Base-by-base conservation (phyloP, 805 yeast genomes). In the Grigorovia transvaalensis region DNA sequence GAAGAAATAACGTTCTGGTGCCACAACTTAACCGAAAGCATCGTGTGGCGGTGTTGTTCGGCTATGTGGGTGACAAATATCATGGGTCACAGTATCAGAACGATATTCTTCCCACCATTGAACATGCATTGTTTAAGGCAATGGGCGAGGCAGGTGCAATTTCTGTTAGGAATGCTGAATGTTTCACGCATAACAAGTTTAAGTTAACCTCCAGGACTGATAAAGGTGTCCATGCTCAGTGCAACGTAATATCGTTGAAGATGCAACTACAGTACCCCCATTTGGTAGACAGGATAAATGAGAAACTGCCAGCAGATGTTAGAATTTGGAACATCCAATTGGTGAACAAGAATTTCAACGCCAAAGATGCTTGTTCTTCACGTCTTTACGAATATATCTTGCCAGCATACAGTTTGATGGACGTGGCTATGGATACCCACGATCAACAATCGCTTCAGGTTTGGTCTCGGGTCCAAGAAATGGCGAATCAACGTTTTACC, bases 141-240 rank as follows among this genome's bases (percentile, higher is more conserved):
- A 79, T 91, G 62, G 76, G 88, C 62, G 77, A 78, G 52, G 89
- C 96, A 1, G 96, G 96, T 15, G 96, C 96, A 6, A 79, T 91
- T 51, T 85, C 96, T 0, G 79, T 79, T 52, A 90, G 85, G 57
- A 91, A 91, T 68, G 80, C 96, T 2, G 83, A 81, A 55, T 96
- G 89, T 65, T 80, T 90, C 62, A 88, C 87, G 62, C 91, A 91
- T 66, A 80, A 82, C 51, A 88, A 91, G 0, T 86, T 91, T 62
- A 83, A 82, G 87, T 76, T 91, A 66, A 86, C 90, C 48, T 90
- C 91, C 2, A 76, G 93, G 71, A 85, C 91, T 1, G 98, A 91
- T 68, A 91, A 91, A 69, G 98, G 98, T 54, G 98, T 91, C 19
- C 98, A 91, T 69, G 98, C 98, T 11, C 96, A 96, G 1, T 96